Evolutionary conservation across 2,329 filamentous ascomycete genomes (phyloP).

Genomic region (Corinectria fuckeliana): DNA sequence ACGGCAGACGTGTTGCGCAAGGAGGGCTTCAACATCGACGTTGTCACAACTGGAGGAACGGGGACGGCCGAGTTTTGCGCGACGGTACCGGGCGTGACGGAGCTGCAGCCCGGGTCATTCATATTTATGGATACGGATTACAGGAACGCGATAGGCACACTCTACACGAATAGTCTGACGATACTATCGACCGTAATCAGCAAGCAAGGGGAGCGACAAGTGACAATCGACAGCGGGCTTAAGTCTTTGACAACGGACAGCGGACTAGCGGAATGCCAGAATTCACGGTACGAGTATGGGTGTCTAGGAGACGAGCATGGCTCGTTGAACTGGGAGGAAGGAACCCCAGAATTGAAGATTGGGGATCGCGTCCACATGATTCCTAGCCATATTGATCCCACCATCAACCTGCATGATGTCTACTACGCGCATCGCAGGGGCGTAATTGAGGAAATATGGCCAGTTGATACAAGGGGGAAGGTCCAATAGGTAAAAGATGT

Average conservation of each 20-base stretch:
- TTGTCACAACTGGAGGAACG: slow-evolving; percentile 28
- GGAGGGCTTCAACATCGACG: slow-evolving; percentile 11
- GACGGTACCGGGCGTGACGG: slow-evolving; percentile 56
- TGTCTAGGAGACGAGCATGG: slow-evolving; percentile 28
- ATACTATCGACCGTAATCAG: slow-evolving; percentile 19
- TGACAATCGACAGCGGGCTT: slow-evolving; percentile 26
- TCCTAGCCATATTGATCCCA: slow-evolving; percentile 30
- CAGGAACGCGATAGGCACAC: slow-evolving; percentile 56
- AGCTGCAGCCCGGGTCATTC: slow-evolving; percentile 61
- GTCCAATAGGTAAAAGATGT: slow-evolving; percentile 18
- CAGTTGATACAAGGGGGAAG: slow-evolving; percentile 26
- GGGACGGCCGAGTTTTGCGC: slow-evolving; percentile 54
- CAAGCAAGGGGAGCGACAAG: slow-evolving; percentile 26
- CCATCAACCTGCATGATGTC: slow-evolving; percentile 28
- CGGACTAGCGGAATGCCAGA: slow-evolving; percentile 26
- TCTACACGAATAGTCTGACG: slow-evolving; percentile 52
- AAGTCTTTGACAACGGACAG: slow-evolving; percentile 29
- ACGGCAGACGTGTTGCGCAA: not conserved
- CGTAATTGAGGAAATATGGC: slow-evolving; percentile 22
- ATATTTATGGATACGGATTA: slow-evolving; percentile 66
- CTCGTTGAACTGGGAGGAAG: slow-evolving; percentile 20
- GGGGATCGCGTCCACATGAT: slow-evolving; percentile 29
- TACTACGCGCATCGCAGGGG: slow-evolving; percentile 27
- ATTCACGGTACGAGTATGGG: slow-evolving; percentile 10
- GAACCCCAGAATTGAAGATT: slow-evolving; percentile 2